A percentile compares a stretch with the other conserved stretches of the same genome.
These are phyloP conservation scores for Discostella stelligera DNA, from an alignment of 352 stramenopile genomes.

Conservation along the genomic window DNA sequence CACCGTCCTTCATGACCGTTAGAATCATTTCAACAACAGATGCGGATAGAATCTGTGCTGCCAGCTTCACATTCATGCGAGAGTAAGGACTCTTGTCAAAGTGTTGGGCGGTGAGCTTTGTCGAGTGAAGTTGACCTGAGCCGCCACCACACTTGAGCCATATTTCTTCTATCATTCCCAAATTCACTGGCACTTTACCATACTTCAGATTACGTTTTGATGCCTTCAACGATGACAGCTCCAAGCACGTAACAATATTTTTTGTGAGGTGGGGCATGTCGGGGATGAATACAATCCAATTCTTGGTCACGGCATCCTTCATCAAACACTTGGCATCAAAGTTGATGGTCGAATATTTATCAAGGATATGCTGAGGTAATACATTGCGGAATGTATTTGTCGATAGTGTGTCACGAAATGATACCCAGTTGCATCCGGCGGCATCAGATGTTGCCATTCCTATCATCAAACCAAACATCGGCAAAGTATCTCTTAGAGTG, in stretches of 20 bases:
- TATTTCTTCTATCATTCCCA: not conserved
- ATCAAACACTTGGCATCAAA: constrained; percentile 8
- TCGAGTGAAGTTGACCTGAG: constrained; percentile 2
- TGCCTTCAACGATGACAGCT: constrained; percentile 8
- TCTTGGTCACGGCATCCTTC: constrained; percentile 2
- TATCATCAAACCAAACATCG: constrained; percentile 4
- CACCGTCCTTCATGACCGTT: constrained; percentile 4
- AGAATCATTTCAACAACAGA: constrained; percentile 12
- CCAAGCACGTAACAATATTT: not conserved
- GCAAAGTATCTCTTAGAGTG: constrained; percentile 1
- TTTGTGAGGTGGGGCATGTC: not conserved
- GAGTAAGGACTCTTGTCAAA: constrained; percentile 1
- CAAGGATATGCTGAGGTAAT: not conserved
- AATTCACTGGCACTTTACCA: constrained; percentile 1
- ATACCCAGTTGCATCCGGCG: constrained; percentile 15
- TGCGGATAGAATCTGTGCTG: constrained; percentile 9
- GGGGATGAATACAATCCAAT: constrained; percentile 12
- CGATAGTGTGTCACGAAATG: constrained; percentile 4
- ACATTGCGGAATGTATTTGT: constrained; percentile 1
- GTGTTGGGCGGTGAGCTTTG: not conserved
- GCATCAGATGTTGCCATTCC: constrained; percentile 12
- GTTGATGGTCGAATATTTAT: constrained; percentile 1
- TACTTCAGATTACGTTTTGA: constrained; percentile 1
- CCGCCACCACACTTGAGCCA: not conserved
- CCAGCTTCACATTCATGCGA: not conserved